Evolutionary conservation across 1,284 basidiomycete genomes (phyloP).

Genomic region (Schizopora paradoxa): DNA sequence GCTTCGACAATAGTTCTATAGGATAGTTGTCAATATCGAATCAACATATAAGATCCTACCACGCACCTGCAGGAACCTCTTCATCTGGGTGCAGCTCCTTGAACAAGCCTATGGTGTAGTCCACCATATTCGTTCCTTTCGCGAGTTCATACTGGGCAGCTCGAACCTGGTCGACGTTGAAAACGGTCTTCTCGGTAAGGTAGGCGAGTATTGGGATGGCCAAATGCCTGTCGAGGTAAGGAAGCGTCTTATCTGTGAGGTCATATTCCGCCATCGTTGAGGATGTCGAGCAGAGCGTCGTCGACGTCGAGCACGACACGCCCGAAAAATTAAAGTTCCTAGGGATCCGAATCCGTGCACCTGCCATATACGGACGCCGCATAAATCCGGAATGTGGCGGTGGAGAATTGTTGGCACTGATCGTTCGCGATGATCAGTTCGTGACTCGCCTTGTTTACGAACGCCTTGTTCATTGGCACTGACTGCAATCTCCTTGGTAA

Average conservation of each 20-base stretch:
- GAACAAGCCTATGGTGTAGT: constrained; percentile 80
- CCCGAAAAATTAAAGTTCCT: too few species aligned
- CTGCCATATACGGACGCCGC: too few species aligned
- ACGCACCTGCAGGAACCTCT: constrained; percentile 58
- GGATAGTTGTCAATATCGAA: constrained; percentile 1
- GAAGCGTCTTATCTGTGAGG: constrained; percentile 87
- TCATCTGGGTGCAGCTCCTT: constrained; percentile 71
- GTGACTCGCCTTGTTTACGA: too few species aligned
- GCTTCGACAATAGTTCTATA: constrained; percentile 76
- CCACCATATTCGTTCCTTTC: constrained; percentile 95
- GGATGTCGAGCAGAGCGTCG: background rate
- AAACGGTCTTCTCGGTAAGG: constrained; percentile 69
- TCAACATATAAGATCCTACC: background rate
- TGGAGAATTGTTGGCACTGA: too few species aligned
- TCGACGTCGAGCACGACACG: background rate
- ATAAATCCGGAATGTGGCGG: too few species aligned
- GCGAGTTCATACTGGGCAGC: constrained; percentile 94
- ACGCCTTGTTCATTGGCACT: too few species aligned
- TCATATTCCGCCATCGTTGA: constrained; percentile 76
- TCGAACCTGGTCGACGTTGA: constrained; percentile 71
- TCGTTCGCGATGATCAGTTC: too few species aligned
- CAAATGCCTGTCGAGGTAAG: constrained; percentile 92
- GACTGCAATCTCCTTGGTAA: too few species aligned
- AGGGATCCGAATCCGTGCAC: too few species aligned
- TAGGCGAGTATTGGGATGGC: constrained; percentile 89